phyloP scores from a whole-genome alignment of 768 basidiomycete genomes.

The Lentinus tigrinus region DNA sequence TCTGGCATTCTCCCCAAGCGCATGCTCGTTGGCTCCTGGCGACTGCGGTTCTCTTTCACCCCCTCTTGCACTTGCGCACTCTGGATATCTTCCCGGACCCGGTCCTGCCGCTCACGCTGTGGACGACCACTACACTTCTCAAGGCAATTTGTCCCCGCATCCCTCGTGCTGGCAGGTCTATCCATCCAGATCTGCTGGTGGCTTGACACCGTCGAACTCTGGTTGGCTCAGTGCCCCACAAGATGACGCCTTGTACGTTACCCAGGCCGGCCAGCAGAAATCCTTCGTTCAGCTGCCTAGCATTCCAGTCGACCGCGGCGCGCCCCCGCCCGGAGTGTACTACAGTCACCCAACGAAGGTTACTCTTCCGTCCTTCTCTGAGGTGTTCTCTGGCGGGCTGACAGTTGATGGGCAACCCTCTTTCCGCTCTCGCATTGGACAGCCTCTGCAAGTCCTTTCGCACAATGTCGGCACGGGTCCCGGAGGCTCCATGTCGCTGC shows the following conservation, averaged over 20 bases:
- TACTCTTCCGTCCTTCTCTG: constrained; percentile 6
- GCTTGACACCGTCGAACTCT: no score
- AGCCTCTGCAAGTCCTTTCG: background rate
- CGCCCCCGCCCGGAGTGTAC: background rate
- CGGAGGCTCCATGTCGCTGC: background rate
- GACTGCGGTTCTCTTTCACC: background rate
- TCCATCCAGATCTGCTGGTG: no score
- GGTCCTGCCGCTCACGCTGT: no score
- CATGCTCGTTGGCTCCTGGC: background rate
- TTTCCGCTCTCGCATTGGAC: background rate
- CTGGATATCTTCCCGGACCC: background rate
- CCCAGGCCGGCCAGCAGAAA: no score
- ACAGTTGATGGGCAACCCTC: background rate
- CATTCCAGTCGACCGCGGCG: constrained; percentile 1
- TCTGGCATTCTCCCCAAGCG: background rate
- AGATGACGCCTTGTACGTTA: no score
- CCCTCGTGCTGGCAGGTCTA: no score
- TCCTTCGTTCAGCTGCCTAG: constrained; percentile 3
- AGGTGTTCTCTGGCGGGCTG: background rate
- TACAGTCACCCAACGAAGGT: background rate
- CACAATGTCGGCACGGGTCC: background rate
- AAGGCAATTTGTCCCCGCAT: no score
- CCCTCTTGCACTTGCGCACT: background rate
- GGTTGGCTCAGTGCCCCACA: no score
- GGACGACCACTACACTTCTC: no score